Evolutionary conservation across 2,329 filamentous ascomycete species (phyloP).

Genomic region (Pyricularia pennisetigena): DNA sequence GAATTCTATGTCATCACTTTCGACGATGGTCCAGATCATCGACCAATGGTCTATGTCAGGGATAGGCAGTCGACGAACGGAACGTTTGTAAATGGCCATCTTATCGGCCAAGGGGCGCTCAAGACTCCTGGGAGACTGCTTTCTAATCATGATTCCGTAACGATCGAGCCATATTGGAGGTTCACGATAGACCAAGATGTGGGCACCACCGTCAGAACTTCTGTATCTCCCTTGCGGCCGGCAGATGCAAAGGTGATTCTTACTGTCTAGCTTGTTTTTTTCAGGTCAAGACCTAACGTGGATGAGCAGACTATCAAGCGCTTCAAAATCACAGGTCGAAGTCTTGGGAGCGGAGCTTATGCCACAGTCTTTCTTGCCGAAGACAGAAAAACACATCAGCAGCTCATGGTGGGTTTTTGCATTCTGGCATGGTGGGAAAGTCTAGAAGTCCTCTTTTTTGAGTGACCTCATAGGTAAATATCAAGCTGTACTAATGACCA

Average conservation of each 20-base stretch:
- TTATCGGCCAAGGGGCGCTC: conserved; percentile 28
- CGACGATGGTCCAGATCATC: conserved; percentile 3
- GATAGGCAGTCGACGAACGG: conserved; percentile 45
- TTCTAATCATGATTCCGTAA: conserved; percentile 38
- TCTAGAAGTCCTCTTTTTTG: neutral
- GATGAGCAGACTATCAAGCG: conserved; percentile 25
- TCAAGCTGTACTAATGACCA: neutral
- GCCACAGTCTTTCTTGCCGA: conserved; percentile 44
- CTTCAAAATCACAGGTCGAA: conserved; percentile 30
- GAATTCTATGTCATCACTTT: neutral
- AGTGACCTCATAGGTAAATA: neutral
- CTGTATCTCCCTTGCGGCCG: neutral
- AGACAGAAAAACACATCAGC: conserved; percentile 40
- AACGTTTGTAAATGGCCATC: conserved; percentile 37
- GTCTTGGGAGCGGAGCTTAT: conserved; percentile 43
- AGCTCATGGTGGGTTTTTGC: conserved; percentile 61
- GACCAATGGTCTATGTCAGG: conserved; percentile 38
- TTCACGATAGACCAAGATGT: conserved; percentile 19
- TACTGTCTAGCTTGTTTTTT: neutral
- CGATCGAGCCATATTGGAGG: conserved; percentile 23
- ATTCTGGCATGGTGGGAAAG: conserved; percentile 27
- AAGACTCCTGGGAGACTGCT: conserved; percentile 36
- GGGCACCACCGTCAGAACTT: conserved; percentile 20
- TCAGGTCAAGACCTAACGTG: neutral
- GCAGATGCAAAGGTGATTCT: neutral